Conservation (phyloP, 2,329 filamentous ascomycete genomes). For the Neopestalotiopsis rosae region DNA sequence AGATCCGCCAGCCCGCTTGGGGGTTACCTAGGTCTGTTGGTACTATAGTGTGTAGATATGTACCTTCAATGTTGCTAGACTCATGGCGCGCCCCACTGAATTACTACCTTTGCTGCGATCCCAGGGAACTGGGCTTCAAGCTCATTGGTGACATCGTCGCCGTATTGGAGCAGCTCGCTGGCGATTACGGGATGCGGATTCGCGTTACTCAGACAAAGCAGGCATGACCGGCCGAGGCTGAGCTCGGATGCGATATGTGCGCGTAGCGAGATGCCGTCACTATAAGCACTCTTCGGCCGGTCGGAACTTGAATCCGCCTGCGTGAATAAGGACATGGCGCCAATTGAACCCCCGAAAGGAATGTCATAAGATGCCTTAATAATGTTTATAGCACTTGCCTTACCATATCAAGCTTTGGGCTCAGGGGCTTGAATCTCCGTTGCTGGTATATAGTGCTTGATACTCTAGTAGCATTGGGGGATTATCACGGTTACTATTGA, state of each 20-base stretch:
- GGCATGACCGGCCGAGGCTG: neutral
- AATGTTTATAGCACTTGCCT: no score
- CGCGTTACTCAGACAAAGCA: neutral
- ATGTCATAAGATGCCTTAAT: no score
- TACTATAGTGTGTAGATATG: neutral
- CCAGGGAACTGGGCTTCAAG: neutral
- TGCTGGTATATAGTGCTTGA: neutral
- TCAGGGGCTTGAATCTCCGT: neutral
- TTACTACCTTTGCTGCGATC: neutral
- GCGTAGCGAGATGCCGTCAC: neutral
- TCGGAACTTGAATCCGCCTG: no score
- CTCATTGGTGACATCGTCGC: slow-evolving; percentile 4
- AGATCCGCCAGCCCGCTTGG: neutral
- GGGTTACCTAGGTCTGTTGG: neutral
- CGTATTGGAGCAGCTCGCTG: neutral
- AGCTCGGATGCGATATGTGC: neutral
- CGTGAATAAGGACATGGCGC: no score
- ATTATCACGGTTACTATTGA: neutral
- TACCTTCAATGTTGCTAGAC: neutral
- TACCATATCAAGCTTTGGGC: no score
- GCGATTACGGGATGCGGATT: neutral
- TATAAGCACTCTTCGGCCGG: neutral
- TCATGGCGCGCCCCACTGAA: neutral
- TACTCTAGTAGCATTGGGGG: neutral
- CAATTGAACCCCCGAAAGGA: no score